These are phyloP conservation scores for Candida saitoana DNA, from an alignment of 805 yeast species.

Conservation along the genomic window DNA sequence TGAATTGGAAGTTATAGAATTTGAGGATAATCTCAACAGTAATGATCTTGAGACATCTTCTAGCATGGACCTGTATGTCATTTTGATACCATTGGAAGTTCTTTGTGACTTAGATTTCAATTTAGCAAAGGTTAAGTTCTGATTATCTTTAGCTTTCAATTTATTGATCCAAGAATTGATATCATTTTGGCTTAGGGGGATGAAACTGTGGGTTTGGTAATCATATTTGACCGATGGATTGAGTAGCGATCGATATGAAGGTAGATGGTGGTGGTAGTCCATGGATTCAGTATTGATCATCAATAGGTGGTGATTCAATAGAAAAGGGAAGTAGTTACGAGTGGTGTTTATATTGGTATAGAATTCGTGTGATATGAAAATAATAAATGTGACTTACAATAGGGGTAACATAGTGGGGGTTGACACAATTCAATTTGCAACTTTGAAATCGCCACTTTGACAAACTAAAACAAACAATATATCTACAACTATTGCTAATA, in stretches of 20 bases:
- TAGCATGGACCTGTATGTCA: constrained; percentile 47
- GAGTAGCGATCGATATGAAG: constrained; percentile 51
- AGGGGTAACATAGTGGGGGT: neutral
- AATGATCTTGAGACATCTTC: constrained; percentile 45
- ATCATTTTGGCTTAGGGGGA: constrained; percentile 35
- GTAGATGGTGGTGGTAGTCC: constrained; percentile 34
- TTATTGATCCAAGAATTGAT: constrained; percentile 12
- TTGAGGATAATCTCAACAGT: constrained; percentile 21
- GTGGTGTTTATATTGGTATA: too few relatives aligned
- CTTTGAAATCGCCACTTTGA: too few relatives aligned
- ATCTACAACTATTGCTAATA: too few relatives aligned
- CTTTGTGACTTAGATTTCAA: constrained; percentile 6
- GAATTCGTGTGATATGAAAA: neutral
- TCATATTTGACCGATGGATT: constrained; percentile 49
- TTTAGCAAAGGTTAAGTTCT: constrained; percentile 1
- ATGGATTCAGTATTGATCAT: constrained; percentile 7
- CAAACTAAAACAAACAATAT: too few relatives aligned
- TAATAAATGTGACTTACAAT: neutral
- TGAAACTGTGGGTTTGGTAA: constrained; percentile 43
- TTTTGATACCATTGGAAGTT: constrained; percentile 23
- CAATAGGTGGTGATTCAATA: neutral
- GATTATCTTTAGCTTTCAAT: constrained; percentile 1
- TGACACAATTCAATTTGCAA: neutral
- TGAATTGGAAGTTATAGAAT: neutral
- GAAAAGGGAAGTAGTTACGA: too few relatives aligned